phyloP scores from a whole-genome alignment of 78 protist genomes.

The Paratrimastix pyriformis region DNA sequence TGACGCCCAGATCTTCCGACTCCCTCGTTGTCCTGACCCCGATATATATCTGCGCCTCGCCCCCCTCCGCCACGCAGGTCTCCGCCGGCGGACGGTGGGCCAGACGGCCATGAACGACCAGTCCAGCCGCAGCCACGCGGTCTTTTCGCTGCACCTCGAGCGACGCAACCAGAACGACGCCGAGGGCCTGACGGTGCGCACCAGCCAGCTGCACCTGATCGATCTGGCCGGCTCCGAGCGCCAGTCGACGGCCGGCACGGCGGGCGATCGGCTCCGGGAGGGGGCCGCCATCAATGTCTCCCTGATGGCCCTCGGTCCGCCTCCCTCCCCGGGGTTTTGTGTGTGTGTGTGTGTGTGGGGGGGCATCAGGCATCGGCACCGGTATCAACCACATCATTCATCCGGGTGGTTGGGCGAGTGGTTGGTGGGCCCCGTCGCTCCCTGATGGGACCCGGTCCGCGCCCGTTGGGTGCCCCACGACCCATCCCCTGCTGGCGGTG shows the following conservation, averaged over 20 bases:
- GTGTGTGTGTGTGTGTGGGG: too few relatives aligned
- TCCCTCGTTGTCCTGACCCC: too few relatives aligned
- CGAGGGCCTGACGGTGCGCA: background rate
- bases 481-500: too few relatives aligned
- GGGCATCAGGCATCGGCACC: too few relatives aligned
- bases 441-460: background rate
- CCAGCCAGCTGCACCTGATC: background rate
- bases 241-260: background rate
- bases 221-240: conserved; percentile 11
- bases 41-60: background rate
- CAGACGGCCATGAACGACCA: conserved; percentile 2
- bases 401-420: too few relatives aligned
- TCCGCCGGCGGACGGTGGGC: background rate
- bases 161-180: too few relatives aligned
- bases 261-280: background rate
- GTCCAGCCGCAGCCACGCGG: background rate
- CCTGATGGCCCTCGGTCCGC: background rate
- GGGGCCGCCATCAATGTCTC: background rate
- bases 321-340: too few relatives aligned
- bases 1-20: too few relatives aligned
- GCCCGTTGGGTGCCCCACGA: too few relatives aligned
- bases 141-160: background rate
- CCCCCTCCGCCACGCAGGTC: background rate
- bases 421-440: background rate
- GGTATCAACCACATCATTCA: too few relatives aligned